Evolutionary conservation across 805 yeast genomes (phyloP).

Genomic region (Candida michaelii): DNA sequence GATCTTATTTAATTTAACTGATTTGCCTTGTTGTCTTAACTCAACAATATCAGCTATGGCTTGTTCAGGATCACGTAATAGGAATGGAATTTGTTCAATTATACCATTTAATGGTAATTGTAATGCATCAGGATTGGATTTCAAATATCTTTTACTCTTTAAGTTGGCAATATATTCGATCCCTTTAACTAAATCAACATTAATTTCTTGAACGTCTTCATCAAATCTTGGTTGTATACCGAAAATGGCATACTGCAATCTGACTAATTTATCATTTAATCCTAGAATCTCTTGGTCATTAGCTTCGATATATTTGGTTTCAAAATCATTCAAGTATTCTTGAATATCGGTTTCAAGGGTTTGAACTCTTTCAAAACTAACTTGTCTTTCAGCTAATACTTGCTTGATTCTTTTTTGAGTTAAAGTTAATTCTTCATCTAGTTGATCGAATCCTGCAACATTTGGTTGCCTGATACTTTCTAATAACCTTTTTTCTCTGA

Average conservation of each 20-base stretch:
- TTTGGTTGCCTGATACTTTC: conserved; percentile 24
- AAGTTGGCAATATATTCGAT: conserved; percentile 66
- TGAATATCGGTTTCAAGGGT: conserved; percentile 44
- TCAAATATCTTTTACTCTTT: conserved; percentile 48
- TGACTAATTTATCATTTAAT: conserved; percentile 65
- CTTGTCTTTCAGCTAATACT: conserved; percentile 83
- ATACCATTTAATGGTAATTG: conserved; percentile 37
- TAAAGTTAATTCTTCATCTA: conserved; percentile 37
- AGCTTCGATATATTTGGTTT: conserved; percentile 52
- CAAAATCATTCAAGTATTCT: conserved; percentile 57
- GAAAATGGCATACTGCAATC: conserved; percentile 78
- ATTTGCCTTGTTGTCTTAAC: conserved; percentile 44
- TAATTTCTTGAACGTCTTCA: conserved; percentile 51
- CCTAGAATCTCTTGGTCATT: conserved; percentile 54
- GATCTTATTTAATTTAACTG: conserved; percentile 32
- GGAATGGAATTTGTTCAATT: conserved; percentile 43
- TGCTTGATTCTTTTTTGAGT: conserved; percentile 65
- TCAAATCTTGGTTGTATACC: conserved; percentile 76
- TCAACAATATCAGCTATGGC: conserved; percentile 49
- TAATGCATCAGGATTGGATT: conserved; percentile 21
- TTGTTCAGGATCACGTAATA: conserved; percentile 30
- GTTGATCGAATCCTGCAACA: conserved; percentile 39
- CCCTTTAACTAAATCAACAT: conserved; percentile 56
- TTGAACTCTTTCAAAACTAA: conserved; percentile 62
- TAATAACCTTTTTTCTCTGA: conserved; percentile 69